phyloP scores from a whole-genome alignment of 2,329 filamentous ascomycete species.

The Sphaerulina vaccinii region DNA sequence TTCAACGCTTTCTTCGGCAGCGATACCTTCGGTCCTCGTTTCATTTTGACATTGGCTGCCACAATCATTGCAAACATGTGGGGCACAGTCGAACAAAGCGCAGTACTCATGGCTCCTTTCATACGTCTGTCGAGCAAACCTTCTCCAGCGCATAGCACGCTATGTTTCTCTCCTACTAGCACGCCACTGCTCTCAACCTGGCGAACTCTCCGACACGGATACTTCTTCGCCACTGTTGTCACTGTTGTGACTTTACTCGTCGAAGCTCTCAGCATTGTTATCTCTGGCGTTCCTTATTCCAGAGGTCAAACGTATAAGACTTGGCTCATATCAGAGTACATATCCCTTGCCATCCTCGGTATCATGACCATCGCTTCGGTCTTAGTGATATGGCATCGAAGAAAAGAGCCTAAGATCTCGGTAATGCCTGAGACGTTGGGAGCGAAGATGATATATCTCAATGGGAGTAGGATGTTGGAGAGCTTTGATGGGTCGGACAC shows the following conservation, averaged over 20 bases:
- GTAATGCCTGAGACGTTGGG: conserved; percentile 23
- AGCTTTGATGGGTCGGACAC: conserved; percentile 17
- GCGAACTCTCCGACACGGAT: conserved; percentile 8
- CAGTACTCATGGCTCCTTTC: conserved; percentile 20
- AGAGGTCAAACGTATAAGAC: conserved; percentile 20
- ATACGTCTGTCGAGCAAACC: conserved; percentile 11
- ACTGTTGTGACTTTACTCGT: conserved; percentile 17
- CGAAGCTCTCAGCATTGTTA: conserved; percentile 24
- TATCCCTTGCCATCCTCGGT: conserved; percentile 20
- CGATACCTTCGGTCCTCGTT: conserved; percentile 26
- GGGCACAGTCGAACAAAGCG: conserved; percentile 21
- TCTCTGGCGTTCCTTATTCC: conserved; percentile 22
- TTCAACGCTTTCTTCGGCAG: conserved; percentile 28
- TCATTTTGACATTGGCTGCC: conserved; percentile 23
- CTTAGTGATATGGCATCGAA: conserved; percentile 14
- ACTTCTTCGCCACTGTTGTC: conserved; percentile 17
- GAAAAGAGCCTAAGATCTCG: conserved; percentile 18
- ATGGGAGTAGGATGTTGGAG: conserved; percentile 13
- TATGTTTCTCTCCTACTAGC: conserved; percentile 21
- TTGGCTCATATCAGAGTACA: conserved; percentile 19
- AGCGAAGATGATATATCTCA: conserved; percentile 21
- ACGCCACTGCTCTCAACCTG: conserved; percentile 22
- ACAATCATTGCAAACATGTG: conserved; percentile 22
- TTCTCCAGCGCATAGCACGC: not conserved
- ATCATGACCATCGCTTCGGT: conserved; percentile 21